phyloP scores from a whole-genome alignment of 768 basidiomycete species.

The Exsudoporus frostii region DNA sequence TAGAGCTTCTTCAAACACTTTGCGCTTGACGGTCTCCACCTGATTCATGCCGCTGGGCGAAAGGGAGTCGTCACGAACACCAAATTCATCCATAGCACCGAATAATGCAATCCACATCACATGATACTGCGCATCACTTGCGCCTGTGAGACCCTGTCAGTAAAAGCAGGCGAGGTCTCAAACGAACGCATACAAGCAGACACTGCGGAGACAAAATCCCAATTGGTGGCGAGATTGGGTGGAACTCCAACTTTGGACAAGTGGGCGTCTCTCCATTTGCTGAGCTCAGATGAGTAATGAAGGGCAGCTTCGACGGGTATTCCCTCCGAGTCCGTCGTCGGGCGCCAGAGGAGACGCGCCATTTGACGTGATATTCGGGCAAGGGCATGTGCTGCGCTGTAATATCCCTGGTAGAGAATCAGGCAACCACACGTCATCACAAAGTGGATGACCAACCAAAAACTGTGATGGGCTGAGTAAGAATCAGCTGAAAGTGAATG shows the following conservation, averaged over 20 bases:
- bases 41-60: slow-evolving; percentile 46
- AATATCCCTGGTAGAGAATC: slow-evolving; percentile 61
- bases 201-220: slow-evolving; percentile 87
- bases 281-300: slow-evolving; percentile 52
- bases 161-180: neutral
- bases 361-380: slow-evolving; percentile 81
- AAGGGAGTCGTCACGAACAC: slow-evolving; percentile 58
- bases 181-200: slow-evolving; percentile 47
- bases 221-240: slow-evolving; percentile 74
- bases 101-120: slow-evolving; percentile 87
- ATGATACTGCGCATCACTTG: slow-evolving; percentile 87
- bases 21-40: slow-evolving; percentile 62
- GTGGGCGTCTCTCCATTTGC: slow-evolving; percentile 73
- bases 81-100: slow-evolving; percentile 80
- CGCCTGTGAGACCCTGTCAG: slow-evolving; percentile 40
- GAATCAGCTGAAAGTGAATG: neutral
- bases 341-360: slow-evolving; percentile 78
- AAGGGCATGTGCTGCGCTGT: slow-evolving; percentile 77
- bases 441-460: slow-evolving; percentile 48
- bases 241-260: slow-evolving; percentile 83
- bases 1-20: slow-evolving; percentile 76
- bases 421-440: slow-evolving; percentile 3
- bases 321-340: slow-evolving; percentile 71
- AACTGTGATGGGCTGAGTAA: slow-evolving; percentile 42
- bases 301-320: slow-evolving; percentile 66